A percentile compares a stretch with the other conserved stretches of the same genome.
phyloP scores from a whole-genome alignment of 2,329 filamentous ascomycete genomes.

The Macrophomina phaseolina region DNA sequence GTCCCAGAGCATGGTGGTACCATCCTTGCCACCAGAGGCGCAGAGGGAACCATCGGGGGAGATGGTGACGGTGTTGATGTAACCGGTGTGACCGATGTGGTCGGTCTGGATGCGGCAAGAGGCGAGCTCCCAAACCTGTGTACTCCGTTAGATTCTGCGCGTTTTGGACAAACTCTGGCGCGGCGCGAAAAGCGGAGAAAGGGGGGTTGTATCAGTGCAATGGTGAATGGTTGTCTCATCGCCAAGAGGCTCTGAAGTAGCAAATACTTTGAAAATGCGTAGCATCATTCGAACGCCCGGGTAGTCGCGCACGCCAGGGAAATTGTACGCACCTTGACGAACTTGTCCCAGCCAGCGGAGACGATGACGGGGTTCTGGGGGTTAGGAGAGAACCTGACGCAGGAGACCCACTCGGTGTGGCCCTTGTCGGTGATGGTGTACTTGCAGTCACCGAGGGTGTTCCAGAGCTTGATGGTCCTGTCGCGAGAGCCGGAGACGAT shows the following conservation, averaged over 20 bases:
- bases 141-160: constrained; percentile 37
- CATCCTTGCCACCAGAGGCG: constrained; percentile 99
- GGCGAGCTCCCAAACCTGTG: constrained; percentile 97
- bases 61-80: constrained; percentile 99
- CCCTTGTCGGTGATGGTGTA: constrained; percentile 99
- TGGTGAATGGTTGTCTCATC: constrained; percentile 97
- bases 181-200: constrained; percentile 27
- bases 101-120: constrained; percentile 99
- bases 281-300: constrained; percentile 76
- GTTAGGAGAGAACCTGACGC: constrained; percentile 99
- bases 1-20: constrained; percentile 99
- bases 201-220: constrained; percentile 71
- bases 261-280: constrained; percentile 96
- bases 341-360: constrained; percentile 98
- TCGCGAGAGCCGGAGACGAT: constrained; percentile 99
- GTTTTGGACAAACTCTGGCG: neutral
- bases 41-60: constrained; percentile 98
- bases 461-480: constrained; percentile 99
- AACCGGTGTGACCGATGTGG: constrained; percentile 99
- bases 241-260: constrained; percentile 99
- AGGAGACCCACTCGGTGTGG: constrained; percentile 99
- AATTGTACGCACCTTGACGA: constrained; percentile 87
- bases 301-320: constrained; percentile 18
- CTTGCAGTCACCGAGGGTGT: constrained; percentile 99
- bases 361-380: constrained; percentile 99